Conservation (phyloP, 148 eudicot genomes). For the Drosera capensis region DNA sequence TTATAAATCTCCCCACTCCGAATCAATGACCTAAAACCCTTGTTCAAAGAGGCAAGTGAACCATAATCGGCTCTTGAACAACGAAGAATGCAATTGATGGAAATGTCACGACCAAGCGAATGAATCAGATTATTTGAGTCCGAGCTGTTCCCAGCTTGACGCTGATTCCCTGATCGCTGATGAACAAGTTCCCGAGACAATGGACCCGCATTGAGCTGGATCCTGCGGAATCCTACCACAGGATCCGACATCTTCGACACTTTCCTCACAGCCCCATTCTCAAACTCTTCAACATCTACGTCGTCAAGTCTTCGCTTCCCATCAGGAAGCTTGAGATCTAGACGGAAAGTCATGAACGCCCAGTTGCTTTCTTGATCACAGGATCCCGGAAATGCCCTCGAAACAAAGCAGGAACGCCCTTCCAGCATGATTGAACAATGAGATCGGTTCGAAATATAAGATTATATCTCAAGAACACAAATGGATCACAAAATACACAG, state of each 20-base stretch:
- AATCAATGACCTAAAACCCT: slow-evolving; percentile 41
- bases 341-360: slow-evolving; percentile 4
- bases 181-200: neutral
- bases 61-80: slow-evolving; percentile 64
- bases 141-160: neutral
- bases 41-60: slow-evolving; percentile 50
- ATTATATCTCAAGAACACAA: neutral
- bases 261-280: slow-evolving; percentile 1
- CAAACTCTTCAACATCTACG: neutral
- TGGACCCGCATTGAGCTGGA: neutral
- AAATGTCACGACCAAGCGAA: slow-evolving; percentile 22
- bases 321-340: slow-evolving; percentile 3
- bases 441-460: neutral
- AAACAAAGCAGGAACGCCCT: slow-evolving; percentile 13
- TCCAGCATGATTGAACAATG: slow-evolving; percentile 16
- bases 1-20: slow-evolving; percentile 57
- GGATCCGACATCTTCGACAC: neutral
- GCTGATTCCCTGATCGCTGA: neutral
- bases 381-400: slow-evolving; percentile 7
- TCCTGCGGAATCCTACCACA: neutral
- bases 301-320: slow-evolving; percentile 7
- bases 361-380: slow-evolving; percentile 5
- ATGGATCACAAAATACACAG: neutral
- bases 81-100: slow-evolving; percentile 43
- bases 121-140: slow-evolving; percentile 3